phyloP scores from a whole-genome alignment of 2,329 filamentous ascomycete species.

The Pleurostoma richardsiae region DNA sequence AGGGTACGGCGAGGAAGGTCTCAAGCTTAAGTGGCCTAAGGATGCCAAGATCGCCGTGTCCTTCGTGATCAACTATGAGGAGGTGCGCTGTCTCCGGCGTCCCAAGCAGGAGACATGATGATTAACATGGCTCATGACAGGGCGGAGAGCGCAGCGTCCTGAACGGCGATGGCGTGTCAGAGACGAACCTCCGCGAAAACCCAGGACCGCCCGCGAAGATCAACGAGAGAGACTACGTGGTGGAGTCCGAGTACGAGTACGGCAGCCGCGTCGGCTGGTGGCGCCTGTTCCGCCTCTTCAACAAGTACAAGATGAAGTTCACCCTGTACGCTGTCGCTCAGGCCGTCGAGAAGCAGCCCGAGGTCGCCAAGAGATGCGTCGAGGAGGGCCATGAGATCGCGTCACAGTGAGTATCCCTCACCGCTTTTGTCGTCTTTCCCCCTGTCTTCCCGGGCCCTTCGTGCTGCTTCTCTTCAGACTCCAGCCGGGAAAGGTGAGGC shows the following conservation, averaged over 20 bases:
- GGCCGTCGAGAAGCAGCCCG: slow-evolving; percentile 41
- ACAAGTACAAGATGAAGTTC: slow-evolving; percentile 40
- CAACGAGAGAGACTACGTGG: slow-evolving; percentile 39
- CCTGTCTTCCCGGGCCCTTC: not conserved
- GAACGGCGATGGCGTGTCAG: slow-evolving; percentile 29
- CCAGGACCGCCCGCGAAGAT: slow-evolving; percentile 22
- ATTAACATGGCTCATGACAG: slow-evolving; percentile 1
- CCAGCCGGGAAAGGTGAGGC: not conserved
- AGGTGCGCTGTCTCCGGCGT: slow-evolving; percentile 17
- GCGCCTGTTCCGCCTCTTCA: slow-evolving; percentile 43
- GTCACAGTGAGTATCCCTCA: slow-evolving; percentile 23
- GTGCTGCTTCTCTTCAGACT: too few species aligned
- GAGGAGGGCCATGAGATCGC: slow-evolving; percentile 46
- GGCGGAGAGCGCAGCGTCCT: slow-evolving; percentile 30
- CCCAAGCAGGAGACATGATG: too few species aligned
- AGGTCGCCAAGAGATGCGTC: slow-evolving; percentile 39
- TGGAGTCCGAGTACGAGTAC: slow-evolving; percentile 47
- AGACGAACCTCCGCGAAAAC: slow-evolving; percentile 33
- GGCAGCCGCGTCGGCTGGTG: slow-evolving; percentile 42
- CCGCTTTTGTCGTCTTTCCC: too few species aligned
- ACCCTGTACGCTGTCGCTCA: slow-evolving; percentile 45
- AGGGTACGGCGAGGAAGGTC: slow-evolving; percentile 33
- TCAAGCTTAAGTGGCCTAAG: slow-evolving; percentile 32
- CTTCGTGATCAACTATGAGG: slow-evolving; percentile 40
- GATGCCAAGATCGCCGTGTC: slow-evolving; percentile 35